Conservation (phyloP, 2,329 filamentous ascomycete species). For the Ophiostoma angusticollis region DNA sequence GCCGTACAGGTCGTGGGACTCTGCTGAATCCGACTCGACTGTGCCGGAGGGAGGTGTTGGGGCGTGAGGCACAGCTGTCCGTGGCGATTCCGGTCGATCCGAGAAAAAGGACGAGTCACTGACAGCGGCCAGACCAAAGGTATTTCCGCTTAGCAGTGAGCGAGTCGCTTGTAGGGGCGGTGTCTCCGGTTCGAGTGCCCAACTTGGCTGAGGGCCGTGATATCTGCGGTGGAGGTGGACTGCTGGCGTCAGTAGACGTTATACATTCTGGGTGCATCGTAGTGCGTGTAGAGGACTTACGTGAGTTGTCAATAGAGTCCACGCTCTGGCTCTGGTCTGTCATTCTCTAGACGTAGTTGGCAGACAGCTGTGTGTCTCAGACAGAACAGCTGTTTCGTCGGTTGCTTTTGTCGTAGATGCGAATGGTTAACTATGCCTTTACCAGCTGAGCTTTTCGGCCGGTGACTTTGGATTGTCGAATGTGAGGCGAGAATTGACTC, state of each 20-base stretch:
- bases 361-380: not conserved
- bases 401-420: too few relatives aligned
- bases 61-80: constrained; percentile 23
- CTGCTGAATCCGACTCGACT: constrained; percentile 15
- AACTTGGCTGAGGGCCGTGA: not conserved
- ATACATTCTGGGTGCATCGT: too few relatives aligned
- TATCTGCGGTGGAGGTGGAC: not conserved
- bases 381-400: too few relatives aligned
- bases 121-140: not conserved
- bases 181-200: constrained; percentile 5
- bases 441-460: too few relatives aligned
- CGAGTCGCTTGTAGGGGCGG: constrained; percentile 10
- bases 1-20: constrained; percentile 30
- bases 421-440: too few relatives aligned
- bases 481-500: too few relatives aligned
- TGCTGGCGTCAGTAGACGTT: too few relatives aligned
- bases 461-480: too few relatives aligned
- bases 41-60: constrained; percentile 25
- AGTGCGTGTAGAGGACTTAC: not conserved
- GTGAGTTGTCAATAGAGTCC: not conserved
- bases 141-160: constrained; percentile 12
- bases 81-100: constrained; percentile 18
- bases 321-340: not conserved
- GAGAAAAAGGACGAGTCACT: constrained; percentile 13
- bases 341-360: not conserved